phyloP scores from a whole-genome alignment of 164 flowering plant species.

The Liriodendron chinense region DNA sequence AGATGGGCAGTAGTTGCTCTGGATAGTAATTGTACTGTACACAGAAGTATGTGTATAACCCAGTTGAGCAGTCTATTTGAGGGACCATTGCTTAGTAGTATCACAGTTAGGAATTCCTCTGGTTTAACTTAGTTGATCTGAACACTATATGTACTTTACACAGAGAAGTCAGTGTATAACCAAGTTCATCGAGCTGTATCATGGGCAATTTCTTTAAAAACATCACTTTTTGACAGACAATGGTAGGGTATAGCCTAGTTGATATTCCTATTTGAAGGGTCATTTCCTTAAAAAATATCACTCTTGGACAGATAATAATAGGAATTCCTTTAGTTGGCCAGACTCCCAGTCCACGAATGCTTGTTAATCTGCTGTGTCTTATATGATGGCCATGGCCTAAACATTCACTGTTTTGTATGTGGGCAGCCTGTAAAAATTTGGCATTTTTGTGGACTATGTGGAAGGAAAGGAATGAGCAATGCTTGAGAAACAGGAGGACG shows the following conservation, averaged over 20 bases:
- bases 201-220: no score
- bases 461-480: no score
- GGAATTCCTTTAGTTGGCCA: neutral
- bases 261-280: neutral
- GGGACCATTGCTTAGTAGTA: neutral
- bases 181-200: neutral
- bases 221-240: neutral
- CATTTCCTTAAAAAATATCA: no score
- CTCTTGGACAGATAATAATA: neutral
- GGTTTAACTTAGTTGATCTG: neutral
- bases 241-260: no score
- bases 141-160: neutral
- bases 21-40: neutral
- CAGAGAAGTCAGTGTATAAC: neutral
- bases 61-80: neutral
- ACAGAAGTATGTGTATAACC: neutral
- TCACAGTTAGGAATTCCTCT: neutral
- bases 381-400: neutral
- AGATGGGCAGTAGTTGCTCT: neutral
- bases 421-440: neutral
- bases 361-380: neutral
- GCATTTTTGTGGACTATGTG: no score
- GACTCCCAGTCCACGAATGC: neutral
- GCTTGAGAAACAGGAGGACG: no score
- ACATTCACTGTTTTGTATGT: neutral